These are phyloP conservation scores for Xylaria digitata DNA, from an alignment of 2,329 filamentous ascomycete genomes.

Conservation along the genomic window DNA sequence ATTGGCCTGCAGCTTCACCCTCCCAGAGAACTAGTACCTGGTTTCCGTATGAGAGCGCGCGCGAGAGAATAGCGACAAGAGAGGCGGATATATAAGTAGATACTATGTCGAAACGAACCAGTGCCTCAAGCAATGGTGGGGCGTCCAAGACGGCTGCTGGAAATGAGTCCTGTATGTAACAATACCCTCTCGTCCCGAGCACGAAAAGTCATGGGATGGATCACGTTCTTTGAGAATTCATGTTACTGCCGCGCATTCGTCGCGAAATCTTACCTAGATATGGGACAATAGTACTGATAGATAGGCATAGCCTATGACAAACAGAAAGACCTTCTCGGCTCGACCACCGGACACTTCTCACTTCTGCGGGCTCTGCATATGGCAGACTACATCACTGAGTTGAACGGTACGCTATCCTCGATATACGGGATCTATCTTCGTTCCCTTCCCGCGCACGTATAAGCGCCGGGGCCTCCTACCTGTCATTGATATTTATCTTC, in stretches of 20 bases:
- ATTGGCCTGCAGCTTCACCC: background rate
- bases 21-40: background rate
- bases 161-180: constrained; percentile 57
- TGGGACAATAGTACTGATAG: constrained; percentile 27
- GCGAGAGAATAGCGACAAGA: background rate
- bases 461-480: background rate
- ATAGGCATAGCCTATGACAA: constrained; percentile 71
- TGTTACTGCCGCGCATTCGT: background rate
- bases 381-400: constrained; percentile 84
- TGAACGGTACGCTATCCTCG: constrained; percentile 70
- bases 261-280: background rate
- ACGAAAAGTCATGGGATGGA: background rate
- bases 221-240: background rate
- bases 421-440: background rate
- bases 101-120: constrained; percentile 73
- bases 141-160: constrained; percentile 56
- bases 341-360: constrained; percentile 79
- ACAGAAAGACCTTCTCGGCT: constrained; percentile 77
- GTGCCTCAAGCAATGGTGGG: constrained; percentile 60
- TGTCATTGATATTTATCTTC: background rate
- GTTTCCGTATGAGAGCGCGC: background rate
- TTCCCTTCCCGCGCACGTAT: background rate
- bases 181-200: constrained; percentile 10
- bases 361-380: constrained; percentile 77
- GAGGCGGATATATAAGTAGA: constrained; percentile 14